Evolutionary conservation across 768 basidiomycete species (phyloP).

Genomic region (Grammothele lineata): DNA sequence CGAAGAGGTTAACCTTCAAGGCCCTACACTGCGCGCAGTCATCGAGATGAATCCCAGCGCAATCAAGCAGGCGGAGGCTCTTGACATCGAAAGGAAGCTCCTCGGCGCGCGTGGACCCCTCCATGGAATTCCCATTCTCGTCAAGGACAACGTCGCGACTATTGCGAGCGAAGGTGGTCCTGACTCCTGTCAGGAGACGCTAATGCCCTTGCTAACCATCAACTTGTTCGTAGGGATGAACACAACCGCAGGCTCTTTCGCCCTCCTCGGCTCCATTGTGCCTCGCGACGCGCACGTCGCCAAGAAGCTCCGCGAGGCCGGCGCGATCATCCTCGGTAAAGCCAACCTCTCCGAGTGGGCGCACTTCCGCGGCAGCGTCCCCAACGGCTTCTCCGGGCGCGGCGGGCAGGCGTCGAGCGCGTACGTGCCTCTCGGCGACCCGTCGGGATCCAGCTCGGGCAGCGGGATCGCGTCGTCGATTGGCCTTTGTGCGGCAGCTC

Average conservation of each 20-base stretch:
- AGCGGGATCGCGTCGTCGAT: constrained; percentile 37
- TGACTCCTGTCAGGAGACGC: not conserved
- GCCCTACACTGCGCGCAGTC: constrained; percentile 53
- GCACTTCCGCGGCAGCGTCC: constrained; percentile 34
- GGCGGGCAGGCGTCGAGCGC: constrained; percentile 42
- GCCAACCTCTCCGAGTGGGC: constrained; percentile 44
- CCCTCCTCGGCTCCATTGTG: constrained; percentile 30
- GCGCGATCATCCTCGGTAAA: constrained; percentile 41
- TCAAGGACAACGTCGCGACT: constrained; percentile 36
- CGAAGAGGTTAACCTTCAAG: constrained; percentile 62
- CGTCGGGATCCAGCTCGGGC: constrained; percentile 39
- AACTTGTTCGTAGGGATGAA: constrained; percentile 29
- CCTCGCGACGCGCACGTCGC: constrained; percentile 32
- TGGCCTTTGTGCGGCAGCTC: constrained; percentile 38
- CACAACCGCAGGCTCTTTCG: constrained; percentile 33
- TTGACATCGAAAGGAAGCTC: constrained; percentile 19
- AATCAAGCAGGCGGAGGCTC: constrained; percentile 42
- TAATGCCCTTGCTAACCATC: too few relatives aligned
- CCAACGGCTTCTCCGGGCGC: constrained; percentile 43
- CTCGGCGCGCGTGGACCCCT: constrained; percentile 21
- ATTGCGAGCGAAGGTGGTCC: constrained; percentile 27
- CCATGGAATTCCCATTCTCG: constrained; percentile 33
- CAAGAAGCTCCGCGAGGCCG: constrained; percentile 28
- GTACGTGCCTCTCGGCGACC: constrained; percentile 39
- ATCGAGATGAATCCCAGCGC: constrained; percentile 55